Base-by-base conservation (phyloP, 257 asterid species). In the Gentiana macrophylla region DNA sequence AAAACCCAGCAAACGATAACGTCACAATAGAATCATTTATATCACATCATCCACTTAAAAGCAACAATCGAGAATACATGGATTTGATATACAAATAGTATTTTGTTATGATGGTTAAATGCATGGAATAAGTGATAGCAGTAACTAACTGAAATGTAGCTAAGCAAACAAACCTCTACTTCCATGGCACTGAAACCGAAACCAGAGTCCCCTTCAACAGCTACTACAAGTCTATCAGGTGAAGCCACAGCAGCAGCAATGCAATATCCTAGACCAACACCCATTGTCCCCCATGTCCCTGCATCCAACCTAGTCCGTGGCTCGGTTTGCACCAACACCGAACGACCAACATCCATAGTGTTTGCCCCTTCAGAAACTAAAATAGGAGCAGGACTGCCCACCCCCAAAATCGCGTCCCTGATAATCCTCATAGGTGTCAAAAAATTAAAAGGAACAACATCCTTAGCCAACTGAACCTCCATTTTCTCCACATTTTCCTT, bases 261-360 rank as follows among this genome's bases (percentile, higher is more conserved):
- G 83, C 97, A 89, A 61, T 89, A 89, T 13, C 97, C 97, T 44
- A 89, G 94, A 45, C 97, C 97, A 54, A 89, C 92, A 41, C 97
- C 97, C 97, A 89, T 89, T 13, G 97, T 89, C 59, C 97, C 97
- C 95, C 95, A 89, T 4, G 97, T 89, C 73, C 97, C 97, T 0
- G 95, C 95, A 78, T 86, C 97, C 83, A 89, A 69, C 79, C 97
- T 77, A 32, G 95, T 86, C 68, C 97, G 74, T 6, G 95, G 94
- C 71, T 89, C 97, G 1, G 80, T 86, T 61, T 86, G 97, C 68
- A 89, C 90, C 61, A 89, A 71, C 3, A 86, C 95, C 0, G 90
- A 56, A 6, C 97, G 71, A 12, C 97, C 95, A 49, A 89, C 81
- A 62, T 90, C 97, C 94, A 89, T 86, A 1, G 97, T 86, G 61